Base-by-base conservation (phyloP, 306 rosid species). In the Malus sieversii region DNA sequence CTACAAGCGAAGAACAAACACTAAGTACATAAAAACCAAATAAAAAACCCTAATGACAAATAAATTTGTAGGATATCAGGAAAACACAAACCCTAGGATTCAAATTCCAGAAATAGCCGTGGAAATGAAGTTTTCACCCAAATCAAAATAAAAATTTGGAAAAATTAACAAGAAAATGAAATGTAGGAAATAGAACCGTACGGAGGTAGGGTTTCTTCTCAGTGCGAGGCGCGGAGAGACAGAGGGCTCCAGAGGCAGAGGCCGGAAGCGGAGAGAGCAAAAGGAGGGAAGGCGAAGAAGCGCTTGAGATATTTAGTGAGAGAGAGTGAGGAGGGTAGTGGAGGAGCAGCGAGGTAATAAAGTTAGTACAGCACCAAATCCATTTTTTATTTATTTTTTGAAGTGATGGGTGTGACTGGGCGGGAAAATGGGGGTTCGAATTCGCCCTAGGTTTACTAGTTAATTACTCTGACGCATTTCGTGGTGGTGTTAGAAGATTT, bases 401-500 rank as follows among this genome's bases (percentile, higher is more conserved):
- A 64, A 40, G 29, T 25, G 48, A 70, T 63, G 40, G 61, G 62
- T 2, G 15, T 44, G 62, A 0, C 52, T 87, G 90, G 85, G 96
- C 96, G 96, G 96, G 96, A 91, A 86, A 85, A 27, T 9, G 6
- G 2, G 4, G 8, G 60, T 44, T 25, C n/a, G 23, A 3, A 1
- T 1, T 58, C 82, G 22, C 81, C 90, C 86, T 5, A 1, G 25
- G 32, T 55, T 14, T 70, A 46, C 35, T 0, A n/a, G 1, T 5
- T 51, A 81, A 88, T 86, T 83, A 86, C 91, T 0, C 22, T 1
- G 2, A n/a, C 11, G 46, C 81, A 85, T 71, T 14, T 1, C 4
- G 23, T 32, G 32, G 6, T 42, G 6, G 6, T 15, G 6, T 8
- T 2, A 9, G 4, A 1, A 1, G 20, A 62, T 15, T 59, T 15